Evolutionary conservation across 768 basidiomycete species (phyloP), one percentile per base, ranked within the genome.

Genomic region (Amanita pseudoporphyria): DNA sequence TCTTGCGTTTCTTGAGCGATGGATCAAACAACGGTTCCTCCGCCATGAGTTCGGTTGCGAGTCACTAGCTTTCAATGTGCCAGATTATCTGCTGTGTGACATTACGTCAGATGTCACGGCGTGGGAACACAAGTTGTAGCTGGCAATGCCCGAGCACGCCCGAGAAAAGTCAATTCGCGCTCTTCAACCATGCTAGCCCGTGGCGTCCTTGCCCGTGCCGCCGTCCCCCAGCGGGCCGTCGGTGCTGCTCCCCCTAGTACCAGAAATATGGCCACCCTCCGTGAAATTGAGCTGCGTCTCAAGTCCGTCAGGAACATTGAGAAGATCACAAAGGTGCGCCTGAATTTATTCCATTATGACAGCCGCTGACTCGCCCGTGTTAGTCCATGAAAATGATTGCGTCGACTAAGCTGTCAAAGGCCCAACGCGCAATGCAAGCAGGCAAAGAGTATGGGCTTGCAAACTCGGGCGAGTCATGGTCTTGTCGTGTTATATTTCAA

Each of bases 351-450:
- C 14, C 22, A 22, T 26, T 1, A 3, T 9, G 12, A 12, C 22
- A 9, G 24, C 37, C 16, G 9, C 35, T 22, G 14, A 47, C 32
- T 4, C 13, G 19, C 18, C n/a, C 36, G 6, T 14, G 38, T 18
- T 13, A 93, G 87, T 91, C 92, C 44, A 95, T 96, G 91, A 95
- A 96, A 78, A 94, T 99, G 81, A 95, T 97, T 76, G 95, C 94
- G 51, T 97, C 95, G 45, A 95, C 94, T 46, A 93, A 94, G 68
- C 84, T 99, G 31, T 79, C 84, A 60, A 93, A 95, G 71, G 96
- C 95, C 47, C 91, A 95, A 74, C 79, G 84, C 58, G 91, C 93
- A 53, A 94, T 97, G 90, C 70, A 72, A 55, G 78, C 78, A 47
- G 96, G 93, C 58, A 97, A 95, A 76, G 69, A 82, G 60, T 96